Base-by-base conservation (phyloP, 768 basidiomycete species). In the Leccinum variicolor region DNA sequence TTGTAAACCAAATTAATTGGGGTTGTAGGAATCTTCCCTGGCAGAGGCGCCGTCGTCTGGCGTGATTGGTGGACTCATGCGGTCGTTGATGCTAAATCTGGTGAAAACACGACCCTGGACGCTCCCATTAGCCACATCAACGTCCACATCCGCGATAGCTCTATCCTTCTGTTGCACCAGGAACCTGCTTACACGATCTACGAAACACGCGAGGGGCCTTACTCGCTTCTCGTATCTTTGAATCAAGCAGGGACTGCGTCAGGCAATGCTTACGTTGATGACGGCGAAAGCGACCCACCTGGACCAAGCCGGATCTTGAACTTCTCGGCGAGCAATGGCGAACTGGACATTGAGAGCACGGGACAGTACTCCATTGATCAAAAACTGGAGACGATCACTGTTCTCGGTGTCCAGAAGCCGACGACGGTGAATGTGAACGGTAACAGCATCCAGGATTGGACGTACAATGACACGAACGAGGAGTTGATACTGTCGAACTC, bases 71-170 rank as follows among this genome's bases (percentile, higher is more conserved):
- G 84, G 70, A 87, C 84, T 1, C 85, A 88, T 62, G 78, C 80
- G 13, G 76, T 74, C 43, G 77, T 85, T 21, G 71, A 84, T 21
- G 70, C 76, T 17, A 68, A 71, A 1, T 36, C 71, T 2, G 78
- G 79, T 33, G 69, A 64, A 29, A 75, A 76, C 54, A 79, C 78
- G 0, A 83, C 82, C 5, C 75, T 90, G 49, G 65, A 74, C n/a
- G 86, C 87, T 3, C 88, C 89, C 4, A 81, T 92, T 3, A 79
- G 84, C 17, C 84, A 89, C 65, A 90, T 92, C 71, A 86, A 86
- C 58, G 84, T 90, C 25, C 88, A 90, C 66, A 70, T 92, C 56
- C 82, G 89, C n/a, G 83, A 85, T 56, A 83, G 84, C 25, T 78
- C 86, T 17, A 83, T 83, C 29, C 68, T 92, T 11, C 79, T 91